Percentiles rank a stretch among this genome's conserved stretches.
Conservation (phyloP, 208 protist species). For the Acanthamoeba culbertsoni region DNA sequence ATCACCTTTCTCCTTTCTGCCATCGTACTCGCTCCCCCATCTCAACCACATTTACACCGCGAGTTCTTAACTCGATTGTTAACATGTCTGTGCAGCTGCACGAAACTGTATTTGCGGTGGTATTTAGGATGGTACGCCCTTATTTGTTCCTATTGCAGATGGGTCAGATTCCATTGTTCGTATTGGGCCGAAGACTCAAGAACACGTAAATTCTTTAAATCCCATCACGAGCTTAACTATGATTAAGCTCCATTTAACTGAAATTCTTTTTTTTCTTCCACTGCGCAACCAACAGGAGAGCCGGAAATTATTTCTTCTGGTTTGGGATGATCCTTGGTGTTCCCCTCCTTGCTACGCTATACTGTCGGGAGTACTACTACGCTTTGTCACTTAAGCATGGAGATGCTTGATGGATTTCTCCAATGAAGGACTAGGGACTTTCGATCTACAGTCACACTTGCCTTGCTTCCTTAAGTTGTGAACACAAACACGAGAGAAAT, state of each 20-base stretch:
- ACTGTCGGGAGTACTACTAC: constrained; percentile 58
- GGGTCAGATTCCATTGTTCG: constrained; percentile 55
- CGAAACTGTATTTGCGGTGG: constrained; percentile 34
- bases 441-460: no score
- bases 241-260: background rate
- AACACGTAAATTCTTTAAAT: background rate
- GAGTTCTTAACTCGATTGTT: background rate
- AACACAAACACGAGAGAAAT: no score
- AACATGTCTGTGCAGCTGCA: constrained; percentile 28
- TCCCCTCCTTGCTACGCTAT: constrained; percentile 47
- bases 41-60: background rate
- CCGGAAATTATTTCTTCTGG: constrained; percentile 59
- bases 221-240: background rate
- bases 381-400: constrained; percentile 22
- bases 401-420: no score
- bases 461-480: no score
- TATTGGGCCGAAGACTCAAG: constrained; percentile 14
- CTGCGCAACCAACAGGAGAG: background rate
- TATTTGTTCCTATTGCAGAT: constrained; percentile 50
- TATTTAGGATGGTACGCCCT: constrained; percentile 35
- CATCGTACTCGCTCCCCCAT: background rate
- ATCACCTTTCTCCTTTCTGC: constrained; percentile 71
- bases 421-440: no score
- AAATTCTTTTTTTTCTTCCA: background rate
- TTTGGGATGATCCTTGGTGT: constrained; percentile 42